phyloP scores from a whole-genome alignment of 202 grass and related monocot genomes.

The Setaria viridis region DNA sequence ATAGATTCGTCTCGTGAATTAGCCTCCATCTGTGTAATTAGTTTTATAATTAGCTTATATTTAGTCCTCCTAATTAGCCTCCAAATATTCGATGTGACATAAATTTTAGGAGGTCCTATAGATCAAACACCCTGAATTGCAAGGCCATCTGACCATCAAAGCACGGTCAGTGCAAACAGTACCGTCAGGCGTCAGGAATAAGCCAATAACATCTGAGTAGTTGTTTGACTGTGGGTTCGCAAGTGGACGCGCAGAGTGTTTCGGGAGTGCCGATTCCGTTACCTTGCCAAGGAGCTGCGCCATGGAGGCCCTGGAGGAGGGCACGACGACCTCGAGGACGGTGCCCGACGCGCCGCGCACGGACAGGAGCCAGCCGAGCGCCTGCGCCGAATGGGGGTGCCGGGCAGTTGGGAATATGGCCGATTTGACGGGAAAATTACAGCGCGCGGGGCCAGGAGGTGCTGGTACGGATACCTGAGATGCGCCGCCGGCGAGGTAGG shows the following conservation, averaged over 20 bases:
- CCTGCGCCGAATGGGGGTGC: constrained; percentile 37
- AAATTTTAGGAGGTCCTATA: no score
- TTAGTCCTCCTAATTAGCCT: no score
- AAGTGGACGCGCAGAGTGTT: not conserved
- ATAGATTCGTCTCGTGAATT: no score
- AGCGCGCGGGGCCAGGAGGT: not conserved
- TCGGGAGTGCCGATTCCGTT: not conserved
- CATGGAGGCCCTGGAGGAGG: constrained; percentile 84
- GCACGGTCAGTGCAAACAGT: constrained; percentile 5
- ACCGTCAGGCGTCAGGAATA: not conserved
- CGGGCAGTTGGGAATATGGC: constrained; percentile 16
- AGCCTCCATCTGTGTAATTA: no score
- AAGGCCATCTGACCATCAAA: constrained; percentile 63
- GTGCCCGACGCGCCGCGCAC: constrained; percentile 76
- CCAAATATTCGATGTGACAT: no score
- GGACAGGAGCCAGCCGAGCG: constrained; percentile 83
- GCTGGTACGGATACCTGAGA: constrained; percentile 65
- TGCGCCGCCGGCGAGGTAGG: constrained; percentile 86
- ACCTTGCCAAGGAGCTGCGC: constrained; percentile 87
- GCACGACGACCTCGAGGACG: constrained; percentile 90
- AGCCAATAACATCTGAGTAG: no score
- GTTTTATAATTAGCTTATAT: no score
- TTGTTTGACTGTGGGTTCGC: not conserved
- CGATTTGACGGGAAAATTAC: constrained; percentile 14
- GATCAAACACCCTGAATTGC: constrained; percentile 47